phyloP scores from a whole-genome alignment of 2,329 filamentous ascomycete species.

The Aureobasidium sp. region DNA sequence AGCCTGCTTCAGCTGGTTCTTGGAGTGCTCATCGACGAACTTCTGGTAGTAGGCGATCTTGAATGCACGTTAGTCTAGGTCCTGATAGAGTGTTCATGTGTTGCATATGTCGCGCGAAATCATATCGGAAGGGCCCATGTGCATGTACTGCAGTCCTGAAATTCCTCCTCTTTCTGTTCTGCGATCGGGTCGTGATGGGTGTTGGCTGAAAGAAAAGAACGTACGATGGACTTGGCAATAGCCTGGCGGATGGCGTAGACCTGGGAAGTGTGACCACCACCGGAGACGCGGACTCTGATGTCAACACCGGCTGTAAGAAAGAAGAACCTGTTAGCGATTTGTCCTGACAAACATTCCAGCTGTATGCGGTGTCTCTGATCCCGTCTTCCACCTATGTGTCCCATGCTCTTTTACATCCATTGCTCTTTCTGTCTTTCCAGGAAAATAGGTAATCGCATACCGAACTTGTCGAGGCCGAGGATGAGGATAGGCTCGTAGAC shows the following conservation, averaged over 20 bases:
- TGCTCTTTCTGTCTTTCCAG: constrained; percentile 2
- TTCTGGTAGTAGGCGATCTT: constrained; percentile 96
- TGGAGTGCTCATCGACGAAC: constrained; percentile 99
- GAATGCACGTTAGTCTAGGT: constrained; percentile 10
- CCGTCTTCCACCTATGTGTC: background rate
- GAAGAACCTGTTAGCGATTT: constrained; percentile 12
- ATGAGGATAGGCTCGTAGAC: constrained; percentile 99
- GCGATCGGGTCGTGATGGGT: background rate
- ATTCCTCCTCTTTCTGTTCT: background rate
- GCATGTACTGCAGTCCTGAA: background rate
- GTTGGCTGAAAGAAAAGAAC: constrained; percentile 20
- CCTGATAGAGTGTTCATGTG: background rate
- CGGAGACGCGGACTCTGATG: constrained; percentile 91
- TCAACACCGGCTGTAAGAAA: constrained; percentile 63
- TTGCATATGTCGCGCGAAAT: background rate
- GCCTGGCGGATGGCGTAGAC: constrained; percentile 98
- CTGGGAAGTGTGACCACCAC: constrained; percentile 96
- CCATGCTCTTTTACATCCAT: constrained; percentile 9
- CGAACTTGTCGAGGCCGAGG: constrained; percentile 95
- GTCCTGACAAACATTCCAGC: background rate
- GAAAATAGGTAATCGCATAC: constrained; percentile 30
- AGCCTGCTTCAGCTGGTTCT: constrained; percentile 98
- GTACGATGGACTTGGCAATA: constrained; percentile 86
- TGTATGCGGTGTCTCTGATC: background rate
- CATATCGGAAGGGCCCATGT: background rate